Percentiles rank a stretch among this genome's conserved stretches.
Evolutionary conservation across 1,284 basidiomycete genomes (phyloP).

Genomic region (Pyrrhoderma lamaoense): DNA sequence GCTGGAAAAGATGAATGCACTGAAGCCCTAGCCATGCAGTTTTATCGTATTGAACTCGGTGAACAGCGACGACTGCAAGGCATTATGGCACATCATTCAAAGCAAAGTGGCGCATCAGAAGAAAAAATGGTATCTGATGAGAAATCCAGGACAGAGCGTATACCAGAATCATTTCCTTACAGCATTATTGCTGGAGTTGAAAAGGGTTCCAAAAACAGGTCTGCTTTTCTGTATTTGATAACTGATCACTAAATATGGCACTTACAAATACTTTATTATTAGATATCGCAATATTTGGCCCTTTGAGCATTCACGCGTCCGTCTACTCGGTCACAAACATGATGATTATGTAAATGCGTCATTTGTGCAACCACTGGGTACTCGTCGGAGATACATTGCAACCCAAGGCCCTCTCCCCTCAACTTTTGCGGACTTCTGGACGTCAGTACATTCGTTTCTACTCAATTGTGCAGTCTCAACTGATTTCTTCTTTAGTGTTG

Average conservation of each 20-base stretch:
- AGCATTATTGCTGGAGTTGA: slow-evolving; percentile 96
- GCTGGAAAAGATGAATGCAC: slow-evolving; percentile 58
- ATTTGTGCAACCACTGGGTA: slow-evolving; percentile 80
- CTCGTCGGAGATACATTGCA: slow-evolving; percentile 81
- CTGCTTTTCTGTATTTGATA: slow-evolving; percentile 24
- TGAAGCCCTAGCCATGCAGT: slow-evolving; percentile 80
- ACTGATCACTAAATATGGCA: background rate
- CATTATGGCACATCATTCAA: slow-evolving; percentile 87
- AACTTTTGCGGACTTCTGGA: slow-evolving; percentile 94
- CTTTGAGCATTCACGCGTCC: slow-evolving; percentile 86
- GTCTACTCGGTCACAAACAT: slow-evolving; percentile 40
- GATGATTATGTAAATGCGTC: slow-evolving; percentile 93
- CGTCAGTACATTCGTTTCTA: slow-evolving; percentile 48
- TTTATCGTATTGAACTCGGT: slow-evolving; percentile 84
- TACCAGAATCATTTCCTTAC: slow-evolving; percentile 55
- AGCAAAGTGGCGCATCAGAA: slow-evolving; percentile 31
- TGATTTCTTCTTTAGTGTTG: slow-evolving; percentile 39
- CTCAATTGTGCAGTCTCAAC: background rate
- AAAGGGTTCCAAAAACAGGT: slow-evolving; percentile 88
- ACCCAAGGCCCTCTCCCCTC: slow-evolving; percentile 92
- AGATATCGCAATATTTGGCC: slow-evolving; percentile 95
- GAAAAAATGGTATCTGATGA: background rate
- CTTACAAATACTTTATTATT: slow-evolving; percentile 17
- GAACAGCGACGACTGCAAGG: slow-evolving; percentile 87
- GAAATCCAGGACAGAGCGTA: background rate